Evolutionary conservation across 805 yeast species (phyloP).

Genomic region (Barnettozyma vustinii): DNA sequence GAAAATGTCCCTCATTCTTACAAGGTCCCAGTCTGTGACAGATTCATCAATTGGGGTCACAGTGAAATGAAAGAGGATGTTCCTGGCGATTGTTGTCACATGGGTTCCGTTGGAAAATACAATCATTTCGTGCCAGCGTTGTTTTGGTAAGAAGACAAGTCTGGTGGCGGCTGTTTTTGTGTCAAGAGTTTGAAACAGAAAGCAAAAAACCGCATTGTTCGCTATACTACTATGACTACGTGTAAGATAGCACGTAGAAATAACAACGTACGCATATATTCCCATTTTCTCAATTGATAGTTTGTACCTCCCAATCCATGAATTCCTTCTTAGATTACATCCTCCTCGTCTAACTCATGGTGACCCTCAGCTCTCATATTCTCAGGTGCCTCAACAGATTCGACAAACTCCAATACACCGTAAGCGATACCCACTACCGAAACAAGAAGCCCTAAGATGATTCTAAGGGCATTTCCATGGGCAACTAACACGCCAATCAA

Average conservation of each 20-base stretch:
- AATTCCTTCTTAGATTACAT: constrained; percentile 17
- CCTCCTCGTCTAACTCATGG: constrained; percentile 34
- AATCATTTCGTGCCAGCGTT: neutral
- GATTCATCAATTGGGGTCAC: neutral
- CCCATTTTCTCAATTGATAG: neutral
- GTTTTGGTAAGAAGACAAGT: neutral
- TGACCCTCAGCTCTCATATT: constrained; percentile 61
- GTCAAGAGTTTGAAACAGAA: neutral
- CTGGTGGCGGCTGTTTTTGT: neutral
- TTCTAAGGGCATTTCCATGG: constrained; percentile 49
- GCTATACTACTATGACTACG: too few relatives aligned
- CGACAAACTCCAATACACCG: constrained; percentile 61
- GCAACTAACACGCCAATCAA: constrained; percentile 44
- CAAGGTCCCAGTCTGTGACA: neutral
- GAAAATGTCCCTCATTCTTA: neutral
- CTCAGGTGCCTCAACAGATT: constrained; percentile 73
- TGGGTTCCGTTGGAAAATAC: constrained; percentile 4
- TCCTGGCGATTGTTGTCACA: constrained; percentile 2
- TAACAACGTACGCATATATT: too few relatives aligned
- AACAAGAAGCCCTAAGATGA: constrained; percentile 54
- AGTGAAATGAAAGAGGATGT: neutral
- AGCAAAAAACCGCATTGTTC: neutral
- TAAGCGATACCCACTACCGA: constrained; percentile 55
- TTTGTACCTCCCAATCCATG: neutral
- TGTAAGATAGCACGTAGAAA: too few relatives aligned